These are phyloP conservation scores for Cryptococcus amylolentus DNA, from an alignment of 1,284 basidiomycete species.

Conservation along the genomic window DNA sequence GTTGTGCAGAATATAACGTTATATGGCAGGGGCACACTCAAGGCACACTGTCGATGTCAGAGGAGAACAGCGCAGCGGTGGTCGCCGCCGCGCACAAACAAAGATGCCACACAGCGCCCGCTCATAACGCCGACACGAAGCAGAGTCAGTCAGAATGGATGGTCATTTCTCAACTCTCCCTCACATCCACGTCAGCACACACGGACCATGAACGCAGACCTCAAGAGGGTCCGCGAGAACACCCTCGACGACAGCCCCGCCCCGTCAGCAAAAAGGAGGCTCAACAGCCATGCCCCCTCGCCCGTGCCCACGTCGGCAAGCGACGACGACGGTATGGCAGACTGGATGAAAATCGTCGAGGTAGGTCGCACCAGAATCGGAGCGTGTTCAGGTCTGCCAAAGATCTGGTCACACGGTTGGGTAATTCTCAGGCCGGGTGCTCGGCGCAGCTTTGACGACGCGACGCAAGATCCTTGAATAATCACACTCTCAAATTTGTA, in stretches of 20 bases:
- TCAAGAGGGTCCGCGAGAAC: constrained; percentile 44
- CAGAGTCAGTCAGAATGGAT: neutral
- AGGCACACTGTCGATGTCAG: no score
- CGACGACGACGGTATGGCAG: constrained; percentile 38
- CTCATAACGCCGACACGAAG: neutral
- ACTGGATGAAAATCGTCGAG: constrained; percentile 45
- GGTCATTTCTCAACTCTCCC: constrained; percentile 3
- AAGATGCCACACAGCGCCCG: neutral
- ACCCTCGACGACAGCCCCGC: constrained; percentile 31
- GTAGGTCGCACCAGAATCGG: constrained; percentile 15
- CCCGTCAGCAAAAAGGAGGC: constrained; percentile 32
- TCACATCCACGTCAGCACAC: neutral
- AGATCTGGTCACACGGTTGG: no score
- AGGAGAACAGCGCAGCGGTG: constrained; percentile 4
- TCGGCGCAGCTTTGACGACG: neutral
- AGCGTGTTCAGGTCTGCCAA: neutral
- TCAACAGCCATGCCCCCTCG: constrained; percentile 21
- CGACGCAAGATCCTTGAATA: neutral
- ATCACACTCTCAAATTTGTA: neutral
- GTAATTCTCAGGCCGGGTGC: no score
- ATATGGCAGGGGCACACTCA: no score
- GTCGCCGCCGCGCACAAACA: neutral
- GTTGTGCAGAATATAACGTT: no score
- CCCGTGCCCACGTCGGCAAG: constrained; percentile 4
- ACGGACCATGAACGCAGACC: constrained; percentile 44